Base-by-base conservation (phyloP, 2,329 filamentous ascomycete genomes). In the Pezicula carpinea region DNA sequence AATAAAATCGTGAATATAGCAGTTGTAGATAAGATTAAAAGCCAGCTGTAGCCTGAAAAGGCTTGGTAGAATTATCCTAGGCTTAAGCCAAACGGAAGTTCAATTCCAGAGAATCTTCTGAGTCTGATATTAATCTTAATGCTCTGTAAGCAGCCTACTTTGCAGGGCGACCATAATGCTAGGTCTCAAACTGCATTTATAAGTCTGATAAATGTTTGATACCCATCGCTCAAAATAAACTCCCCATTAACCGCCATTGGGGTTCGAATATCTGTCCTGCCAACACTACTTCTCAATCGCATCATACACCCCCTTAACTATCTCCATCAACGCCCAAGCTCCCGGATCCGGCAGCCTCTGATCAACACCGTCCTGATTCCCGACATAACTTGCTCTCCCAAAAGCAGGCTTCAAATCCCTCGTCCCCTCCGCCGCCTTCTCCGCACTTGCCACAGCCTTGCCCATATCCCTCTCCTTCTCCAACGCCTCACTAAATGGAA, bases 401-500 rank as follows among this genome's bases (percentile, higher is more conserved):
- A 79, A 62, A 53, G 69, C 76, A 32, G 76, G 74, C 56, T 73
- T 71, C 73, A 79, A 74, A n/a, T 70, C 73, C 52, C 71, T 73
- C 22, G 76, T 80, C 22, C 66, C 69, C 52, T 71, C 68, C 42
- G 73, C 69, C 38, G 74, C 75, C 33, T 67, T 62, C 39, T 70
- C 65, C 15, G 75, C 76, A 21, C 68, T 72, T 47, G 64, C 57
- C 14, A 74, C 72, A 22, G 75, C 74, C 51, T 69, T 66, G 19
- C 68, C 67, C 45, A 76, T 57, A 55, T 70, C 66, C 21, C 65
- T 67, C n/a, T 66, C 69, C 49, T 63, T 64, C 8, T 67, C 48
- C 36, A n/a, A 44, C 48, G 4, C 55, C 55, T 35, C 53, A 52
- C 33, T 51, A 42, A 8, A 51, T 38, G 15, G 57, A 42, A 38